Evolutionary conservation across 768 basidiomycete genomes (phyloP), one percentile per base, ranked within the genome.

Genomic region (Coprinellus aureogranulatus): DNA sequence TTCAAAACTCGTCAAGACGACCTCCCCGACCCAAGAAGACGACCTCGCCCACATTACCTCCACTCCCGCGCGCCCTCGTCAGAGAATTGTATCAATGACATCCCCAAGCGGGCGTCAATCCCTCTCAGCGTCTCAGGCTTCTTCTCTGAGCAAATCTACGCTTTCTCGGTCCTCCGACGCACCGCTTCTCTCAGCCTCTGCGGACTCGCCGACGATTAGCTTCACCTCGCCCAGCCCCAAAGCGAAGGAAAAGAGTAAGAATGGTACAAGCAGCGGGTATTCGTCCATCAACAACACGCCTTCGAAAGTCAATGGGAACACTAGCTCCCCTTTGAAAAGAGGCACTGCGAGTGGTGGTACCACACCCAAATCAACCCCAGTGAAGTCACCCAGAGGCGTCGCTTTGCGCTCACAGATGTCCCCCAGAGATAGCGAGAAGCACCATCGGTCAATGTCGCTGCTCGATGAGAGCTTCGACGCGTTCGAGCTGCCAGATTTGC

Each of bases 71-170:
- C 75, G 74, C 40, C 61, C 64, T 52, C 62, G 69, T 40, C 65
- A 75, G 53, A 74, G 80, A 34, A 75, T 83, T 55, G 67, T 73
- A 60, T 83, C 82, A 9, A 71, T 76, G 75, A 77, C 75, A 27
- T 73, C 76, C 16, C 74, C 70, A 23, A 65, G 34, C 14, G 34
- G 65, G 59, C 55, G 59, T 30, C 53, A 54, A 51, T 57, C 23
- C 45, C 62, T 51, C 61, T 55, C 22, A 46, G 12, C 42, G 46
- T 45, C 30, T 31, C 28, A 6, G 56, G 30, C 27, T 51, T 60
- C n/a, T 4, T 62, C 62, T 12, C 65, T 70, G 12, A 39, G 30
- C 59, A 34, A 53, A 61, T 55, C 69, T 58, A 28, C 68, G 50
- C 62, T 68, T 44, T 69, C 66, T 62, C 68, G 71, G 0, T 60